These are phyloP conservation scores for Ambrosia artemisiifolia DNA, from an alignment of 129 eudicot species.

Conservation along the genomic window DNA sequence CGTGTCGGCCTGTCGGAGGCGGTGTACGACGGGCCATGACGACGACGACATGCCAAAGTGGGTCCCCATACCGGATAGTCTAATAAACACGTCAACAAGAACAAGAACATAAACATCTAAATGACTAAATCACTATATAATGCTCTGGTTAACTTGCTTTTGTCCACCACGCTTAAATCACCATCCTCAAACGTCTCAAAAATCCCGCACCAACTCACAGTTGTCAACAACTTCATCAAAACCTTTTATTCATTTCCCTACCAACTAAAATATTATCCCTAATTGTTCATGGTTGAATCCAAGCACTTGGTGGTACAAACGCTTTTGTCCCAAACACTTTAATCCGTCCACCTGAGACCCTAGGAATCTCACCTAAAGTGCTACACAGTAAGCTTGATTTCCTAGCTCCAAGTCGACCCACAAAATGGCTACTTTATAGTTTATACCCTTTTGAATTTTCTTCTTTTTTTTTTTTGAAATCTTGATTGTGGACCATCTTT, in stretches of 20 bases:
- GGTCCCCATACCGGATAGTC: too few species aligned
- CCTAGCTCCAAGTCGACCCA: slow-evolving; percentile 91
- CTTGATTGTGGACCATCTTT: slow-evolving; percentile 45
- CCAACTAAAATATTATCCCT: slow-evolving; percentile 86
- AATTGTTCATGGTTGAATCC: slow-evolving; percentile 91
- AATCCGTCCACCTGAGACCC: slow-evolving; percentile 55
- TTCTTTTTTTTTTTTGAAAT: slow-evolving; percentile 47
- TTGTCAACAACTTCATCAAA: slow-evolving; percentile 66
- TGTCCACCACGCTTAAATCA: slow-evolving; percentile 79
- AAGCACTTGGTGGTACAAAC: slow-evolving; percentile 87
- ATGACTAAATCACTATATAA: slow-evolving; percentile 60
- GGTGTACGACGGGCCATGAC: too few species aligned
- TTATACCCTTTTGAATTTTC: slow-evolving; percentile 61
- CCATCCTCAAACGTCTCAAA: slow-evolving; percentile 64
- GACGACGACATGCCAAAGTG: too few species aligned
- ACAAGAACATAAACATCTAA: slow-evolving; percentile 88
- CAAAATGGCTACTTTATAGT: slow-evolving; percentile 88
- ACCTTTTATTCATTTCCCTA: slow-evolving; percentile 43
- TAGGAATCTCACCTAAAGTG: slow-evolving; percentile 83
- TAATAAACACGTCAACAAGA: slow-evolving; percentile 93
- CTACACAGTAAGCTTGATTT: slow-evolving; percentile 81
- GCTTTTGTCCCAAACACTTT: slow-evolving; percentile 74
- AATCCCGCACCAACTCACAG: slow-evolving; percentile 68
- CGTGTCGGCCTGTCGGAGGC: too few species aligned
- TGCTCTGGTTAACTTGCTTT: slow-evolving; percentile 84